A percentile compares a stretch with the other conserved stretches of the same genome.
phyloP scores from a whole-genome alignment of 495 filamentous ascomycete species.

The Hyphodiscus hymeniophilus region DNA sequence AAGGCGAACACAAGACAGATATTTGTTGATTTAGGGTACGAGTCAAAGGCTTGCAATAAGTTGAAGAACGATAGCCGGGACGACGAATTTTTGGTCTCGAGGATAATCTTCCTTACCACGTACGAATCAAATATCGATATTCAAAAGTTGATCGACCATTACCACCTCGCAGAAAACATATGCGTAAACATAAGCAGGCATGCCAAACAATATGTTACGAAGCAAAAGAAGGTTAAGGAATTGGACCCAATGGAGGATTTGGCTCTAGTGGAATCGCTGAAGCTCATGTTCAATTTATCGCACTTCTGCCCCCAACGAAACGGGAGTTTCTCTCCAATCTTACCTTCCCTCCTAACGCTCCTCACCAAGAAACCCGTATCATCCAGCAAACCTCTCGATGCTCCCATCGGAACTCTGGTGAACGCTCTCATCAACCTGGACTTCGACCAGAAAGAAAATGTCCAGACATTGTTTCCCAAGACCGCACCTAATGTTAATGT shows the following conservation, averaged over 20 bases:
- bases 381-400: conserved; percentile 31
- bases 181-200: conserved; percentile 61
- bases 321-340: conserved; percentile 52
- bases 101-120: conserved; percentile 80
- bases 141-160: conserved; percentile 55
- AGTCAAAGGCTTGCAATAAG: conserved; percentile 57
- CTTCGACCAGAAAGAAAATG: conserved; percentile 33
- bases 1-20: conserved; percentile 62
- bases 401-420: conserved; percentile 50
- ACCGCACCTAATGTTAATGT: conserved; percentile 50
- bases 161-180: conserved; percentile 63
- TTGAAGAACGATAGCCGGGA: conserved; percentile 72
- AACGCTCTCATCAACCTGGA: conserved; percentile 78
- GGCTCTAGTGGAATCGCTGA: conserved; percentile 76
- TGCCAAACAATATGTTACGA: conserved; percentile 41
- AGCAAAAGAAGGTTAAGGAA: conserved; percentile 22
- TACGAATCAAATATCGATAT: conserved; percentile 72
- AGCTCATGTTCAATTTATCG: conserved; percentile 82
- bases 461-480: conserved; percentile 56
- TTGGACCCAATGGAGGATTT: conserved; percentile 62
- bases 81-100: conserved; percentile 78
- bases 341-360: conserved; percentile 66
- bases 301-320: conserved; percentile 56
- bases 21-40: conserved; percentile 73
- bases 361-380: conserved; percentile 38